Conservation (phyloP, 192 early-diverging fungal species). For the Phlyctochytrium planicorne region DNA sequence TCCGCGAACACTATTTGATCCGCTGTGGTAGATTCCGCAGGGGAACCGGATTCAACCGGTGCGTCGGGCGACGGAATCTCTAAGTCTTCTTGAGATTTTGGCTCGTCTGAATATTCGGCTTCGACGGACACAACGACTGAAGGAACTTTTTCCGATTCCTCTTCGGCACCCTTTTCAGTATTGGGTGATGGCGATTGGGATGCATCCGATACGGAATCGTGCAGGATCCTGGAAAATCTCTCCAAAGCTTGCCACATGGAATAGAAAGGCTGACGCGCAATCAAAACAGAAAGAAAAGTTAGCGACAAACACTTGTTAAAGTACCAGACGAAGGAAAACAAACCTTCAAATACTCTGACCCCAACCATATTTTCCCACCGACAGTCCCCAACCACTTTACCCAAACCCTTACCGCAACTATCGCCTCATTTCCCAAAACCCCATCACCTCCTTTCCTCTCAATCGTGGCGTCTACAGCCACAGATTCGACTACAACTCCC, state of each 20-base stretch:
- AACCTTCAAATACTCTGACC: neutral
- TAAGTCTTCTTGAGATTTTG: neutral
- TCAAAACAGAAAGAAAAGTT: too few species aligned
- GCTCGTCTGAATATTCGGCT: neutral
- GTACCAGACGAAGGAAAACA: too few species aligned
- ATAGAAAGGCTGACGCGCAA: neutral
- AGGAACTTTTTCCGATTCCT: neutral
- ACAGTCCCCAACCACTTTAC: neutral
- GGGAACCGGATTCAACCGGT: neutral
- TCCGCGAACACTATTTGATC: conserved; percentile 5
- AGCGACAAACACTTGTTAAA: too few species aligned
- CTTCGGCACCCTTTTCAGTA: neutral
- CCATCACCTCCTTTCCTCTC: neutral
- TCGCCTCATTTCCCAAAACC: neutral
- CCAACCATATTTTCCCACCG: neutral
- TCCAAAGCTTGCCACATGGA: neutral
- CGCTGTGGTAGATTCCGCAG: neutral
- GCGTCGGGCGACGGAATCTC: neutral
- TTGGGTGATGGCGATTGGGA: too few species aligned
- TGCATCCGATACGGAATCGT: neutral
- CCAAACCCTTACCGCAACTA: neutral
- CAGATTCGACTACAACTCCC: neutral
- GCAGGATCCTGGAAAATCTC: neutral
- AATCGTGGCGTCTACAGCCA: neutral
- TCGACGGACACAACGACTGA: neutral